Evolutionary conservation across 1,139 yeast genomes (phyloP).

Genomic region (Candida sanyaensis): DNA sequence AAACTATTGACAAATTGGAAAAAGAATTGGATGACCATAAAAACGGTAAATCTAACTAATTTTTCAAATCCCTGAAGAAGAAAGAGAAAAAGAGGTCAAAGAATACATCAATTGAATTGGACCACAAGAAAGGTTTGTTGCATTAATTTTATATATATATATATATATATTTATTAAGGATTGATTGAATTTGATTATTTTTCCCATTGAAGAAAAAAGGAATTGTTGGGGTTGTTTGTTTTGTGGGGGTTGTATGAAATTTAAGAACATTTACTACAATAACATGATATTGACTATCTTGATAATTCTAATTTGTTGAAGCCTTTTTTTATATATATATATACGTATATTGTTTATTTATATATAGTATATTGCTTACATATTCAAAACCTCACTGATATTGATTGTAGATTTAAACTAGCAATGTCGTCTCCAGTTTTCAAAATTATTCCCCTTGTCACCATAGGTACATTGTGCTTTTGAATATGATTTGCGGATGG

Average conservation of each 20-base stretch:
- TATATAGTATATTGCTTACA: neutral
- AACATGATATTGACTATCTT: too few relatives aligned
- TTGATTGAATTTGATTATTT: too few relatives aligned
- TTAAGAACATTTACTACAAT: neutral
- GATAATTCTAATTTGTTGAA: neutral
- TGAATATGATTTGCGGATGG: too few relatives aligned
- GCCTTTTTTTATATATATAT: too few relatives aligned
- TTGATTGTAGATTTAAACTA: too few relatives aligned
- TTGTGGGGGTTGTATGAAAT: neutral
- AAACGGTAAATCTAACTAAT: conserved; percentile 22
- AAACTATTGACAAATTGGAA: conserved; percentile 44
- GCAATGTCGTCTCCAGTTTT: too few relatives aligned
- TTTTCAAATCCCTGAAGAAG: neutral
- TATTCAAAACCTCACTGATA: neutral
- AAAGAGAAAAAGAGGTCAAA: neutral
- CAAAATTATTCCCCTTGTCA: too few relatives aligned
- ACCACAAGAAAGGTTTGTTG: too few relatives aligned
- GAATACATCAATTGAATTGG: too few relatives aligned
- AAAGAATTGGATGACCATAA: conserved; percentile 39
- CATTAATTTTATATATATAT: too few relatives aligned
- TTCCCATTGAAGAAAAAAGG: neutral
- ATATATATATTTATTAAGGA: too few relatives aligned
- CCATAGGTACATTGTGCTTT: too few relatives aligned
- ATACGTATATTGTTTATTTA: neutral
- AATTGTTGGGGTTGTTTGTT: neutral